These are phyloP conservation scores for Candida sphagnicola DNA, from an alignment of 805 yeast genomes.

Conservation along the genomic window DNA sequence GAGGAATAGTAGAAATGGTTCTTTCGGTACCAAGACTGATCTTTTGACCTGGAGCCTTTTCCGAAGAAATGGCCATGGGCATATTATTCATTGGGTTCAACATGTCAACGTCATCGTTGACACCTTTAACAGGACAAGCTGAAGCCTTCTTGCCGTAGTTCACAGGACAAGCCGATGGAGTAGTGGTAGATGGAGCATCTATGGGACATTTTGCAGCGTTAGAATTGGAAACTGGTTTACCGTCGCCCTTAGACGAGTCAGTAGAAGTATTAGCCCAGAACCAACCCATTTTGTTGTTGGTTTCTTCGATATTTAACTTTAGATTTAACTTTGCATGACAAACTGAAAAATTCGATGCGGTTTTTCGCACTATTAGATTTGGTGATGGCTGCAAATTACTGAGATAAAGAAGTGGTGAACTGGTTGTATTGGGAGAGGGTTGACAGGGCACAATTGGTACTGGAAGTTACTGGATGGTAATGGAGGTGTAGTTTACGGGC, in stretches of 20 bases:
- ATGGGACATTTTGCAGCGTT: slow-evolving; percentile 10
- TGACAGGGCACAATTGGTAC: no score
- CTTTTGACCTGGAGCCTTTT: slow-evolving; percentile 75
- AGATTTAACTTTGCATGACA: no score
- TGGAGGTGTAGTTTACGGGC: no score
- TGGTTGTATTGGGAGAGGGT: no score
- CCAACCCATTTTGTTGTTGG: slow-evolving; percentile 96
- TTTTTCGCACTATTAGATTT: no score
- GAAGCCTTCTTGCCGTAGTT: slow-evolving; percentile 12
- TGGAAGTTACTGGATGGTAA: no score
- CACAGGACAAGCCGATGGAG: slow-evolving; percentile 13
- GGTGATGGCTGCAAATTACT: no score
- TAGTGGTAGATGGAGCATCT: slow-evolving; percentile 7
- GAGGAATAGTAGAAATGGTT: slow-evolving; percentile 80
- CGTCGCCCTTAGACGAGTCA: not conserved
- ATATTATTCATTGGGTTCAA: slow-evolving; percentile 85
- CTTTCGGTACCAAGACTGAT: slow-evolving; percentile 77
- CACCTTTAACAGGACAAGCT: slow-evolving; percentile 34
- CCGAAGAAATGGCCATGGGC: slow-evolving; percentile 69
- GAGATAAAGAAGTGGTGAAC: no score
- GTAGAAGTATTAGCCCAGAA: slow-evolving; percentile 64
- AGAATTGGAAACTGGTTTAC: not conserved
- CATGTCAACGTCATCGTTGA: slow-evolving; percentile 25
- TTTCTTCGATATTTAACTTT: no score
- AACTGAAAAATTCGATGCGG: no score